Evolutionary conservation across 164 flowering plant genomes (phyloP), one percentile per base, ranked within the genome.

Genomic region (Sextonia rubra): DNA sequence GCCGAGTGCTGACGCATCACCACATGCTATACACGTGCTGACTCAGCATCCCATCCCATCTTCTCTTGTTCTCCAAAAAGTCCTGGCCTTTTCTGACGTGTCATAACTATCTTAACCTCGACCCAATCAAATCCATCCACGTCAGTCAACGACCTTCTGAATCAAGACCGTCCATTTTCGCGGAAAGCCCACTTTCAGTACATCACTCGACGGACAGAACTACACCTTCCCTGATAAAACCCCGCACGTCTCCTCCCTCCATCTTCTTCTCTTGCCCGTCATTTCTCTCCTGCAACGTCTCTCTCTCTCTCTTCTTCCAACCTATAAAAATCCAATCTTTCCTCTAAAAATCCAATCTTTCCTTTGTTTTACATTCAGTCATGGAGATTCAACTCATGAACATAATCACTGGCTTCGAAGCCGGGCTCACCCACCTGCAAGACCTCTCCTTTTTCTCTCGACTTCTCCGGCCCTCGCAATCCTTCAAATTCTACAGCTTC

Each of bases 371-470:
- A n/a, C n/a, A n/a, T n/a, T 15, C 17, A 14, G 47, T 60, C 47
- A 89, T 90, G 96, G 92, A 87, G 63, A 73, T 89, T 23, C 85
- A 88, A 1, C 85, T 87, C 2, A 73, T 89, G 30, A 76, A 78
- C 64, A 77, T 85, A 72, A 79, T 92, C 12, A 79, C 78, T 55
- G 86, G 85, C 44, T 82, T 89, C 58, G 89, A 92, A 63, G 83
- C 84, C 11, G 84, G 83, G 25, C 52, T 87, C 2, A 76, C n/a
- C 72, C 76, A 82, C 44, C 60, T 87, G 32, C 79, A 79, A 4
- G 80, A 80, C 75, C 87, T 91, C 17, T 75, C 90, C 11, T 48
- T 87, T 7, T 27, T 87, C 7, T 82, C 88, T 17, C 82, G 79
- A 1, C 44, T 37, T 52, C n/a, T 80, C 47, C 69, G 82, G 0